Conservation (phyloP, 2,329 filamentous ascomycete species). For the Ceratocystis diversiconidia region DNA sequence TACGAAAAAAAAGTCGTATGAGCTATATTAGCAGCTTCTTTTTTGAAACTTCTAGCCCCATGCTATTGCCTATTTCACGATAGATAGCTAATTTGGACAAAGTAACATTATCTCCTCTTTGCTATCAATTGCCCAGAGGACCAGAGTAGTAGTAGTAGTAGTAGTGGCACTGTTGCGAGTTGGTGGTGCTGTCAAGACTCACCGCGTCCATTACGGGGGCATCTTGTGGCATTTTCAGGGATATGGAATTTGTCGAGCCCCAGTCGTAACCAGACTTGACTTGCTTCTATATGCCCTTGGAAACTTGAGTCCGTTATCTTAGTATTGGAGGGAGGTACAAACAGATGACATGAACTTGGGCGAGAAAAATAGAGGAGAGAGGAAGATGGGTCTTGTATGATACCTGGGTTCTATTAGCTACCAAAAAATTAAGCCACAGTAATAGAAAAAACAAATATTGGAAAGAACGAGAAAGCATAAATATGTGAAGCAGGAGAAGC, state of each 20-base stretch:
- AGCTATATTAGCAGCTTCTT: not conserved
- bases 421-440: not conserved
- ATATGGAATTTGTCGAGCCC: not conserved
- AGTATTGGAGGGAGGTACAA: not conserved
- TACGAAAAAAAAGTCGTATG: not conserved
- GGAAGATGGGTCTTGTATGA: not conserved
- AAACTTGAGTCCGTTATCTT: not conserved
- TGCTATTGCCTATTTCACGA: not conserved
- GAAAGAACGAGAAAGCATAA: not conserved
- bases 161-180: not conserved
- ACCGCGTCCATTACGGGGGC: not conserved
- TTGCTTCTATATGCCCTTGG: not conserved
- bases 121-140: not conserved
- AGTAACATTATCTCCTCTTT: not conserved
- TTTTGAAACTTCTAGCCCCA: slow-evolving; percentile 5
- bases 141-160: not conserved
- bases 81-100: not conserved
- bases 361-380: slow-evolving; percentile 4
- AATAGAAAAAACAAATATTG: not conserved
- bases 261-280: not conserved
- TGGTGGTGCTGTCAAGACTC: not conserved
- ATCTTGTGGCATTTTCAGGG: slow-evolving; percentile 3
- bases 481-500: not conserved
- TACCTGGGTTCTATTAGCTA: not conserved
- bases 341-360: slow-evolving; percentile 3